Percentiles rank a stretch among this genome's conserved stretches.
These are phyloP conservation scores for Lactarius pseudohatsudake DNA, from an alignment of 768 basidiomycete species.

Conservation along the genomic window DNA sequence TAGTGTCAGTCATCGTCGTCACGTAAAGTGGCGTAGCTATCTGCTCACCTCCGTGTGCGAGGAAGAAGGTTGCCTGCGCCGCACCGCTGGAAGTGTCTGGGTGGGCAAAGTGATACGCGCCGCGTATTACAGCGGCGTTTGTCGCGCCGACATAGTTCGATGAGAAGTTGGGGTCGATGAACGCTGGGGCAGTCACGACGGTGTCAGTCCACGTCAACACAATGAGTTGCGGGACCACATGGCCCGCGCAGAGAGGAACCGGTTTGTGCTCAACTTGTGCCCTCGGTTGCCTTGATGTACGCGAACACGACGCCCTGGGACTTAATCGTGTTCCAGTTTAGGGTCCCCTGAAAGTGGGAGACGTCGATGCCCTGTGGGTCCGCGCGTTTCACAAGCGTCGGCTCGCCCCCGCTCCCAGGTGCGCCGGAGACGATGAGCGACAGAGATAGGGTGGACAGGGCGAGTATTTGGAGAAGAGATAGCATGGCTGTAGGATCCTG, in stretches of 20 bases:
- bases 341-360: constrained; percentile 46
- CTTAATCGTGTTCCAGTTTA: constrained; percentile 54
- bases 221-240: too few relatives aligned
- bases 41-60: constrained; percentile 39
- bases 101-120: constrained; percentile 60
- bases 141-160: constrained; percentile 57
- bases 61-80: constrained; percentile 57
- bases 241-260: neutral
- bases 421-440: too few relatives aligned
- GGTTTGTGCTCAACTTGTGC: constrained; percentile 40
- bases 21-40: neutral
- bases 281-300: constrained; percentile 70
- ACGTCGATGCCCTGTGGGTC: constrained; percentile 55
- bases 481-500: too few relatives aligned
- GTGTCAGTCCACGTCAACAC: constrained; percentile 27
- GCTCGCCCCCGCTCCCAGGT: too few relatives aligned
- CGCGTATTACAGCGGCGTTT: constrained; percentile 55
- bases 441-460: too few relatives aligned
- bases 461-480: too few relatives aligned
- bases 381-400: constrained; percentile 37
- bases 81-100: constrained; percentile 56
- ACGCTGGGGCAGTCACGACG: constrained; percentile 32
- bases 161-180: constrained; percentile 45
- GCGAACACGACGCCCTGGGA: constrained; percentile 54
- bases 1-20: neutral